phyloP scores from a whole-genome alignment of 1,284 basidiomycete genomes.

The Apiotrichum laibachii region DNA sequence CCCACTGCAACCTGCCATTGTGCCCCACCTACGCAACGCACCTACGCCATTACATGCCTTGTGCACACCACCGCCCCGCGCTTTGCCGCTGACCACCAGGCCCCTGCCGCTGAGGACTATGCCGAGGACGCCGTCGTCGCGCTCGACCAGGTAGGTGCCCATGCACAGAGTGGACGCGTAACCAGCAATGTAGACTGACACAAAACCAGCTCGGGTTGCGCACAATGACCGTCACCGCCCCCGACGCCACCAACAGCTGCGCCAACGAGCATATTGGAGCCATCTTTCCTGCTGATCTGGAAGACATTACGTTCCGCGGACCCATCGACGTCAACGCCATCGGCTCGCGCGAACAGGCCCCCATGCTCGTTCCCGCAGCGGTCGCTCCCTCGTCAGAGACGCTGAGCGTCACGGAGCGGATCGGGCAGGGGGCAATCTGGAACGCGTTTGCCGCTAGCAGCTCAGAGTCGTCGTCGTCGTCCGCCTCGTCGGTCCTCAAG shows the following conservation, averaged over 20 bases:
- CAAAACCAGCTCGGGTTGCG: background rate
- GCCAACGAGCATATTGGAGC: background rate
- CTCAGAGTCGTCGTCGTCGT: background rate
- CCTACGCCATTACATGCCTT: too few species aligned
- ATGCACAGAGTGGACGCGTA: too few species aligned
- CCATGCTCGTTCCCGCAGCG: background rate
- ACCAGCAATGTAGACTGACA: background rate
- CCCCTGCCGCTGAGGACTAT: background rate
- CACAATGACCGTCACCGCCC: background rate
- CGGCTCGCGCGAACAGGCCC: background rate
- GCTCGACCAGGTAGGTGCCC: conserved; percentile 1
- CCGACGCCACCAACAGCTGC: background rate
- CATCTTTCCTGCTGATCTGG: background rate
- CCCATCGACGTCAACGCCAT: background rate
- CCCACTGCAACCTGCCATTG: background rate
- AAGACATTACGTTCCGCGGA: conserved; percentile 1
- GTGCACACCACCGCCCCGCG: background rate
- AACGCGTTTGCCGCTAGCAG: conserved; percentile 1
- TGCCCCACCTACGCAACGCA: background rate
- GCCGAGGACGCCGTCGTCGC: background rate
- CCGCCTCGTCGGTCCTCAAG: background rate
- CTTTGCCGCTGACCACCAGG: background rate
- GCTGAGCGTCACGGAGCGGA: conserved; percentile 2
- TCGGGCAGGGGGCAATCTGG: conserved; percentile 8
- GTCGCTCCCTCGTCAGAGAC: background rate